phyloP scores from a whole-genome alignment of 2,329 filamentous ascomycete species.

The Aspergillus sp. region DNA sequence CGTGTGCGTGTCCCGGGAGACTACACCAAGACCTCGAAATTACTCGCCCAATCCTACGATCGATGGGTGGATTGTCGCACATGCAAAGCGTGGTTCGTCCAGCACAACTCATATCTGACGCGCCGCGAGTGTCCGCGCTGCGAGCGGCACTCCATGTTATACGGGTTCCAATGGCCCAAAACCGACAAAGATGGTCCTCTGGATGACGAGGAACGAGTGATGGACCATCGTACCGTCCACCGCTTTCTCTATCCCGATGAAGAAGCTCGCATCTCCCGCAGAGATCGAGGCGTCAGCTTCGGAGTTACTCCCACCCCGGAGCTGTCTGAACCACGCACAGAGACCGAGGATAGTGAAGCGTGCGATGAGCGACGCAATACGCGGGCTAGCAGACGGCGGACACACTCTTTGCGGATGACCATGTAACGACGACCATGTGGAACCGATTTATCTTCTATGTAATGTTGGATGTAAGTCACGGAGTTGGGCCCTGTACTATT shows the following conservation, averaged over 20 bases:
- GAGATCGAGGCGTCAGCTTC: constrained; percentile 35
- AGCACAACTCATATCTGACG: constrained; percentile 83
- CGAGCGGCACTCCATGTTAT: constrained; percentile 92
- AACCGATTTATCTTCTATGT: not conserved
- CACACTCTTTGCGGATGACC: constrained; percentile 33
- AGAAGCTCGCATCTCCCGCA: constrained; percentile 50
- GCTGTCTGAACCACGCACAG: constrained; percentile 35
- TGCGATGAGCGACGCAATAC: constrained; percentile 34
- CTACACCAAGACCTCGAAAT: constrained; percentile 74
- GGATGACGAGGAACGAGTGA: constrained; percentile 66
- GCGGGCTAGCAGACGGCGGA: constrained; percentile 31
- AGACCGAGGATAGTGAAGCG: constrained; percentile 37
- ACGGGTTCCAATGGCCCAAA: constrained; percentile 95
- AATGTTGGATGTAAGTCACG: constrained; percentile 1
- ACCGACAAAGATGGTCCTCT: constrained; percentile 74
- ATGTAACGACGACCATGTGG: constrained; percentile 25
- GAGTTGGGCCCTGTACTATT: constrained; percentile 1
- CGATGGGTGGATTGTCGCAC: constrained; percentile 85
- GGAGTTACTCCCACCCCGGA: constrained; percentile 37
- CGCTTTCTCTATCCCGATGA: constrained; percentile 74
- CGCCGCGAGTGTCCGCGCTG: constrained; percentile 84
- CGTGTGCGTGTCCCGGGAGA: constrained; percentile 64
- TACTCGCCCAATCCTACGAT: constrained; percentile 74
- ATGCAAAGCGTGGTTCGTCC: constrained; percentile 79
- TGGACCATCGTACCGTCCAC: constrained; percentile 85